Evolutionary conservation across 129 eudicot genomes (phyloP).

Genomic region (Flaveria linearis): DNA sequence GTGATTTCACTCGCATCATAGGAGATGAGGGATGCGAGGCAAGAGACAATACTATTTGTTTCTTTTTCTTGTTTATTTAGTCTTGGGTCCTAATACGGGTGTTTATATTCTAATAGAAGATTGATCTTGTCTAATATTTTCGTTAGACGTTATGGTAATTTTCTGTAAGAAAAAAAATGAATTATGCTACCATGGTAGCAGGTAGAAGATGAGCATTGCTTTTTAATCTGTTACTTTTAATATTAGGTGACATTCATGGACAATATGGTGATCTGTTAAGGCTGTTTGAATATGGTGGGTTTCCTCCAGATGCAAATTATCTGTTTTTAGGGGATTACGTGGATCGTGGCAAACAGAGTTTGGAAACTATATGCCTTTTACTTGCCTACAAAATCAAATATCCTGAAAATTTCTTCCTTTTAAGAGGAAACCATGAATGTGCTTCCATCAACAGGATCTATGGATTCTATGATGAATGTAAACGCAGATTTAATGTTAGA

Average conservation of each 20-base stretch:
- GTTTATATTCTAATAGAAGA: neutral
- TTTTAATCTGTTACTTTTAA: slow-evolving; percentile 4
- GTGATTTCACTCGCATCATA: neutral
- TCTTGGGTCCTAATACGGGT: neutral
- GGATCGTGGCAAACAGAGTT: slow-evolving; percentile 71
- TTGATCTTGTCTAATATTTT: slow-evolving; percentile 9
- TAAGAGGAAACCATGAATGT: slow-evolving; percentile 77
- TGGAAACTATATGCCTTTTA: slow-evolving; percentile 72
- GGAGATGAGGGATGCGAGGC: neutral
- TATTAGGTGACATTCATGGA: slow-evolving; percentile 83
- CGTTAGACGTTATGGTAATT: neutral
- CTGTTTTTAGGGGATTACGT: slow-evolving; percentile 77
- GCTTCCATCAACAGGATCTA: slow-evolving; percentile 79
- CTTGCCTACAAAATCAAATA: slow-evolving; percentile 72
- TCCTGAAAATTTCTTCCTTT: slow-evolving; percentile 69
- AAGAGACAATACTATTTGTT: neutral
- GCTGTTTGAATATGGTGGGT: slow-evolving; percentile 77
- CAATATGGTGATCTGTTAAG: slow-evolving; percentile 75
- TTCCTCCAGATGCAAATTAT: slow-evolving; percentile 77
- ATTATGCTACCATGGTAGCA: neutral
- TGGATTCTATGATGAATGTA: slow-evolving; percentile 81
- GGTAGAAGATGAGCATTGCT: neutral
- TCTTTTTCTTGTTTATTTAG: too few relatives aligned
- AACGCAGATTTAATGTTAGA: slow-evolving; percentile 73
- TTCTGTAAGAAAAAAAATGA: neutral